A percentile compares a stretch with the other conserved stretches of the same genome.
These are phyloP conservation scores for Pythium phragmitis DNA, from an alignment of 352 stramenopile species.

Conservation along the genomic window DNA sequence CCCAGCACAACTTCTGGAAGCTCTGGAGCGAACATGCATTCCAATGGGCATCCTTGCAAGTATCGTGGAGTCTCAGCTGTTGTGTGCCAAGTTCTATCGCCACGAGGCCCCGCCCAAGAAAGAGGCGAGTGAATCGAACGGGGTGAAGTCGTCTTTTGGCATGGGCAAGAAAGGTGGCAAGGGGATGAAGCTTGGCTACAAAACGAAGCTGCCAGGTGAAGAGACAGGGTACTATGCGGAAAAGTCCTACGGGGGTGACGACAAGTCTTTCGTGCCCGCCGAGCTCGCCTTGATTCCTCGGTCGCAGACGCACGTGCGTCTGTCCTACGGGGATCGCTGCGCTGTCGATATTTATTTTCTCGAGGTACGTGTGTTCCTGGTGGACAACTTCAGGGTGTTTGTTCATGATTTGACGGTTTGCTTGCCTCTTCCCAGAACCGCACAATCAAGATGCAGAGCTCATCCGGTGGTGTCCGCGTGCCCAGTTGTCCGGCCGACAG, in stretches of 20 bases:
- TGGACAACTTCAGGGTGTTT: background rate
- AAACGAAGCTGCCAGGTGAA: slow-evolving; percentile 84
- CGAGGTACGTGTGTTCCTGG: slow-evolving; percentile 44
- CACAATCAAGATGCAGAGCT: slow-evolving; percentile 83
- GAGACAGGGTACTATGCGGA: slow-evolving; percentile 85
- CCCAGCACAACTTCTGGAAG: slow-evolving; percentile 76
- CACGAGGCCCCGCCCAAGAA: slow-evolving; percentile 52
- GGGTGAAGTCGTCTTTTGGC: slow-evolving; percentile 44
- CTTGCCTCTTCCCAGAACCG: slow-evolving; percentile 49
- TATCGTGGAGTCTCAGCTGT: slow-evolving; percentile 78
- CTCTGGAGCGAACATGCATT: slow-evolving; percentile 80
- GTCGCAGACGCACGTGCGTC: slow-evolving; percentile 80
- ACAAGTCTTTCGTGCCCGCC: slow-evolving; percentile 84
- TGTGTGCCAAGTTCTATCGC: slow-evolving; percentile 84
- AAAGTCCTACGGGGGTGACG: slow-evolving; percentile 80
- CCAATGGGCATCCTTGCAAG: slow-evolving; percentile 81
- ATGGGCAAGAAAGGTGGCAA: slow-evolving; percentile 80
- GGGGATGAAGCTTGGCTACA: slow-evolving; percentile 86
- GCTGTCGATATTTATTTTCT: slow-evolving; percentile 92
- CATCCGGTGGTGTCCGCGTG: slow-evolving; percentile 71
- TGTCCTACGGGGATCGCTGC: slow-evolving; percentile 83
- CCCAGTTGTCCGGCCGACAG: slow-evolving; percentile 75
- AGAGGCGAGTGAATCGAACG: slow-evolving; percentile 33
- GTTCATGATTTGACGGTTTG: slow-evolving; percentile 15
- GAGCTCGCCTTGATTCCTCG: slow-evolving; percentile 84